phyloP scores from a whole-genome alignment of 495 filamentous ascomycete genomes.

The Hypoxylon subgilvum region DNA sequence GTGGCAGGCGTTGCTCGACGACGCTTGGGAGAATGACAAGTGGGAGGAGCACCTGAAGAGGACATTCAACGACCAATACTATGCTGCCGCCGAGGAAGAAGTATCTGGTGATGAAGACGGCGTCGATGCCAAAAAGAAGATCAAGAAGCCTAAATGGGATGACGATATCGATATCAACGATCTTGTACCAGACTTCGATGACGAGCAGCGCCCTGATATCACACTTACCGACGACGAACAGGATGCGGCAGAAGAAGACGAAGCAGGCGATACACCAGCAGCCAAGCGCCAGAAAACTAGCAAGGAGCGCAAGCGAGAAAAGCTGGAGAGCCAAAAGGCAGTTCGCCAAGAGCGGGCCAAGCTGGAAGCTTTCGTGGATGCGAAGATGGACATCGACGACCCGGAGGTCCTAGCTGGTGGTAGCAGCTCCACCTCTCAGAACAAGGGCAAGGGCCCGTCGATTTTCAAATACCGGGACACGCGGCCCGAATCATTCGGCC shows the following conservation, averaged over 20 bases:
- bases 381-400: conserved; percentile 74
- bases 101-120: conserved; percentile 53
- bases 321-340: conserved; percentile 72
- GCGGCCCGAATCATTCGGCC: conserved; percentile 84
- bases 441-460: conserved; percentile 18
- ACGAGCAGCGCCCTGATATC: conserved; percentile 58
- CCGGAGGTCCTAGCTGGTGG: conserved; percentile 58
- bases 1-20: conserved; percentile 82
- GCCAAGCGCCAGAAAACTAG: conserved; percentile 66
- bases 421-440: conserved; percentile 27
- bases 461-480: conserved; percentile 92
- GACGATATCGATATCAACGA: conserved; percentile 97
- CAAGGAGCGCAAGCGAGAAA: conserved; percentile 68
- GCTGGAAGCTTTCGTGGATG: conserved; percentile 86
- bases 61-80: conserved; percentile 87
- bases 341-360: conserved; percentile 78
- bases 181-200: conserved; percentile 83
- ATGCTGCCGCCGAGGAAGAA: conserved; percentile 66
- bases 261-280: conserved; percentile 45
- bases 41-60: conserved; percentile 91
- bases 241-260: conserved; percentile 43
- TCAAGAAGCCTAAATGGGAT: conserved; percentile 93
- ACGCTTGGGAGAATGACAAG: conserved; percentile 79
- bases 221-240: conserved; percentile 57
- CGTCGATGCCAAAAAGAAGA: conserved; percentile 47